Base-by-base conservation (phyloP, 257 asterid species). In the Asclepias syriaca region DNA sequence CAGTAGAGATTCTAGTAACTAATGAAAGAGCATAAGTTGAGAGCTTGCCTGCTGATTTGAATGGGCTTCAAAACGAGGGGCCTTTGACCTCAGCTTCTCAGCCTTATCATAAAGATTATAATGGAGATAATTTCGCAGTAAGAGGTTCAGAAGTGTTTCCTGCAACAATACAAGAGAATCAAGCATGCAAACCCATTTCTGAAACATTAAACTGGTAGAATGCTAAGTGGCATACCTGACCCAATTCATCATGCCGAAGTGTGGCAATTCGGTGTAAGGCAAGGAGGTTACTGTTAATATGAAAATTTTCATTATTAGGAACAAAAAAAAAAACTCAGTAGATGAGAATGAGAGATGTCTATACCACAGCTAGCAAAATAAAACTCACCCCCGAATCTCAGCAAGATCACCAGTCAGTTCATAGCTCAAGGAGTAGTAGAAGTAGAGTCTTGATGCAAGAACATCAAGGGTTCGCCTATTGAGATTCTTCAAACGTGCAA, bases 41-140 rank as follows among this genome's bases (percentile, higher is more conserved):
- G 29, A 74, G 46, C 54, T 64, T 87, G 79, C 97, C 97, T 93
- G 98, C 78, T 89, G 96, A 81, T 93, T 93, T 22, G 98, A 93
- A 79, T 90, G 97, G 78, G 96, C 97, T 87, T 93, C 98, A 81
- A 93, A 93, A 63, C 91, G 93, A 45, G 97, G 98, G 24, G 98
- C 97, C 90, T 93, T 93, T 66, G 97, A 87, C 83, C 98, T 86
- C 85, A 93, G 78, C 81, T 93, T 93, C 85, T 93, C 98, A 0
- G 98, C 98, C 82, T 93, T 96, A 83, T 93, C 98, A 78, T 93
- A 93, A 32, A 90, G 80, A 79, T 90, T 93, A 81, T 93, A 90
- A 70, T 90, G 96, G 68, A 93, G 96, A 84, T 93, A 93, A 82
- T 93, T 90, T 79, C 96, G 83, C 61, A 93, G 80, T 71, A 93